phyloP scores from a whole-genome alignment of 768 basidiomycete genomes.

The Boletellus sp. region DNA sequence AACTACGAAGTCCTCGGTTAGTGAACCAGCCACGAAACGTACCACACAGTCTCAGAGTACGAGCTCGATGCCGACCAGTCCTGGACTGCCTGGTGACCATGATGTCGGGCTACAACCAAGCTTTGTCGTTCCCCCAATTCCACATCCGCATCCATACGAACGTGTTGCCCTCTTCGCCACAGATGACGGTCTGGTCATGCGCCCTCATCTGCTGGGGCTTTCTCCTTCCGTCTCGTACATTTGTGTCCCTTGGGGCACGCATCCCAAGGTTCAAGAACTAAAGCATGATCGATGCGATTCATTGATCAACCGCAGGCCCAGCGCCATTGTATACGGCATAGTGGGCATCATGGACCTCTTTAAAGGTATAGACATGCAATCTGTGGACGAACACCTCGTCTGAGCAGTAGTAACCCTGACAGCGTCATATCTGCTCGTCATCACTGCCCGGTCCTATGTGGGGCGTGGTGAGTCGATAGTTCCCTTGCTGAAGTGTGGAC shows the following conservation, averaged over 20 bases:
- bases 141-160: slow-evolving; percentile 73
- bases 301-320: slow-evolving; percentile 49
- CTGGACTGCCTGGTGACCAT: neutral
- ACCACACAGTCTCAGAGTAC: slow-evolving; percentile 14
- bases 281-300: slow-evolving; percentile 31
- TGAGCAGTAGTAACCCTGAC: slow-evolving; percentile 16
- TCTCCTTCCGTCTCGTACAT: slow-evolving; percentile 36
- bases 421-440: slow-evolving; percentile 77
- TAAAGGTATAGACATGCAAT: slow-evolving; percentile 44
- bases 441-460: slow-evolving; percentile 57
- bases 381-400: neutral
- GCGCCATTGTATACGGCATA: slow-evolving; percentile 69
- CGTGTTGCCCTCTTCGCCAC: slow-evolving; percentile 61
- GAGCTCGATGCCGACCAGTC: slow-evolving; percentile 2
- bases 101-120: slow-evolving; percentile 50
- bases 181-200: slow-evolving; percentile 60
- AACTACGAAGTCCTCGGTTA: neutral
- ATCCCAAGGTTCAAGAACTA: slow-evolving; percentile 50
- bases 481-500: slow-evolving; percentile 2
- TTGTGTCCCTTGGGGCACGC: slow-evolving; percentile 59
- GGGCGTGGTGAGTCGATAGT: slow-evolving; percentile 55
- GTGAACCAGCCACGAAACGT: slow-evolving; percentile 29
- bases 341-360: slow-evolving; percentile 71
- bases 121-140: slow-evolving; percentile 60
- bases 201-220: slow-evolving; percentile 46